A percentile compares a stretch with the other conserved stretches of the same genome.
These are phyloP conservation scores for Fusarium nematophilum DNA, from an alignment of 2,329 filamentous ascomycete species.

Conservation along the genomic window DNA sequence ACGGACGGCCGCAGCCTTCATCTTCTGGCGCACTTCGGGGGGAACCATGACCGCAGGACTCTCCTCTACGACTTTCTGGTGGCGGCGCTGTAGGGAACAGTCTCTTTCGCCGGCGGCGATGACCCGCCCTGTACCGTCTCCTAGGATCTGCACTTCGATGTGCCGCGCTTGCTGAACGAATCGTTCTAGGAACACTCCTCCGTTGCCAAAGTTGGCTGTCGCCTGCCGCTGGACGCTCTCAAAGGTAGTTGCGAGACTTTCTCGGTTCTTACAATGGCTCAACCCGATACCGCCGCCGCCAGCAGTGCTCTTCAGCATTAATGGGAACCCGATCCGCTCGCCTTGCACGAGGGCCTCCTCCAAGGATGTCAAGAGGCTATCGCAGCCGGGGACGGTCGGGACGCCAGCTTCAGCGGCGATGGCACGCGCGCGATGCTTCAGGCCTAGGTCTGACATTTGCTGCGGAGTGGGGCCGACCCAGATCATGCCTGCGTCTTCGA, in stretches of 20 bases:
- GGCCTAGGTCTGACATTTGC: conserved; percentile 51
- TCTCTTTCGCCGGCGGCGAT: conserved; percentile 59
- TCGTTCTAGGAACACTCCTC: conserved; percentile 55
- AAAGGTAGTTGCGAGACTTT: conserved; percentile 47
- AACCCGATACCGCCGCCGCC: conserved; percentile 61
- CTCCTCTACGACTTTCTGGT: conserved; percentile 65
- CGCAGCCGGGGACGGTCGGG: conserved; percentile 50
- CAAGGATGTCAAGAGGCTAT: conserved; percentile 39
- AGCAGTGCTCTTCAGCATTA: conserved; percentile 61
- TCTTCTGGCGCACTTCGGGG: conserved; percentile 43
- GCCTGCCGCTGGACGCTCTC: conserved; percentile 53
- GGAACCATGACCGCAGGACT: conserved; percentile 52
- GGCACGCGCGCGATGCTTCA: conserved; percentile 53
- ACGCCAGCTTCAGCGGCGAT: conserved; percentile 48
- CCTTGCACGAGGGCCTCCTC: conserved; percentile 46
- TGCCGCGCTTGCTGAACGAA: conserved; percentile 56
- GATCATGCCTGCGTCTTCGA: conserved; percentile 64
- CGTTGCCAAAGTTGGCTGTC: conserved; percentile 55
- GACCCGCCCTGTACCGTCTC: conserved; percentile 56
- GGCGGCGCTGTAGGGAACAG: conserved; percentile 62
- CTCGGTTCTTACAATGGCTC: conserved; percentile 48
- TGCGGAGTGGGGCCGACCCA: conserved; percentile 69
- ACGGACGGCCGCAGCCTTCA: conserved; percentile 51
- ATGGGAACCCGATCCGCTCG: conserved; percentile 49
- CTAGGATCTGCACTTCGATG: conserved; percentile 63